Conservation (phyloP, 495 filamentous ascomycete genomes). For the Aspergillus kassunensis region DNA sequence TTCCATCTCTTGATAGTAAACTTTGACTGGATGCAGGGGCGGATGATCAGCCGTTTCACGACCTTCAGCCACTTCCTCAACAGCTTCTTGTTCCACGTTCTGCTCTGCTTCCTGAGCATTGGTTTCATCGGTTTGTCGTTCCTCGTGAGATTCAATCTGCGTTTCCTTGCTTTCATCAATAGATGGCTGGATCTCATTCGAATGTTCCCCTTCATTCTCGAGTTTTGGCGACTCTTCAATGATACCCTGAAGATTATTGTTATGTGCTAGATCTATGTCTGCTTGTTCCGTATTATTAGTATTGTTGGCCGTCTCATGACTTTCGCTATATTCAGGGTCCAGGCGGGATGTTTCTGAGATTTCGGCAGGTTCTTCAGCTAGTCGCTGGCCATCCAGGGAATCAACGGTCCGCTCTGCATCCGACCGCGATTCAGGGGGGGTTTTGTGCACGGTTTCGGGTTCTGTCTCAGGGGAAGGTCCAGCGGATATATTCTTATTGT, state of each 20-base stretch:
- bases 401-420: slow-evolving; percentile 20
- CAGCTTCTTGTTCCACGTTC: not conserved
- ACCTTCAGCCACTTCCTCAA: no score
- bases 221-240: not conserved
- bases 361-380: slow-evolving; percentile 1
- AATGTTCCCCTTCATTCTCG: slow-evolving; percentile 12
- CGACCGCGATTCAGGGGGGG: not conserved
- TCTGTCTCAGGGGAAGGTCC: slow-evolving; percentile 10
- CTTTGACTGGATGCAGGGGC: slow-evolving; percentile 48
- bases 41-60: slow-evolving; percentile 7
- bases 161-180: slow-evolving; percentile 3
- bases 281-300: slow-evolving; percentile 23
- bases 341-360: slow-evolving; percentile 1
- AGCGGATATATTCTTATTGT: not conserved
- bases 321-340: slow-evolving; percentile 7
- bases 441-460: not conserved
- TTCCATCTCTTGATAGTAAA: slow-evolving; percentile 62
- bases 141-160: slow-evolving; percentile 10
- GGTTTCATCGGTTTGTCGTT: slow-evolving; percentile 5
- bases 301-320: slow-evolving; percentile 20
- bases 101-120: slow-evolving; percentile 11
- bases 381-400: slow-evolving; percentile 11
- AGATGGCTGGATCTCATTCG: slow-evolving; percentile 2
- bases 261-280: not conserved
- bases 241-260: slow-evolving; percentile 1